Conservation (phyloP, 768 basidiomycete genomes). For the Suillus cothurnatus region DNA sequence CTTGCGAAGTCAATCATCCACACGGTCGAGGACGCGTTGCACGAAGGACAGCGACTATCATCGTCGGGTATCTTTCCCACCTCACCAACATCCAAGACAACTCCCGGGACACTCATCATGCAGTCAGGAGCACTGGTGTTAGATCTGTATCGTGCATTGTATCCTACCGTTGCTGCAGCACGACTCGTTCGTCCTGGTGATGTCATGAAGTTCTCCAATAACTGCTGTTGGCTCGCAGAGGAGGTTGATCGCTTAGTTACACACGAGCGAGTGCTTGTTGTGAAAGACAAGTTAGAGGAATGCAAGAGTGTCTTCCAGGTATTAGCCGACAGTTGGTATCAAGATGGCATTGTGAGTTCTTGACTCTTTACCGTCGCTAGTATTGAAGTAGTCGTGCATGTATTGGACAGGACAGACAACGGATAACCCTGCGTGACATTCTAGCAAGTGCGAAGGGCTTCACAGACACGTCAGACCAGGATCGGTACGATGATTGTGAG, state of each 20-base stretch:
- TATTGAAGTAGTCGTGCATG: background rate
- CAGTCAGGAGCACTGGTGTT: slow-evolving; percentile 66
- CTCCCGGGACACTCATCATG: slow-evolving; percentile 57
- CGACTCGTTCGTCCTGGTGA: slow-evolving; percentile 52
- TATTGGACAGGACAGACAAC: slow-evolving; percentile 26
- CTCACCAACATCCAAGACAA: slow-evolving; percentile 28
- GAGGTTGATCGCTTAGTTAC: slow-evolving; percentile 40
- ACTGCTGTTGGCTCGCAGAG: slow-evolving; percentile 66
- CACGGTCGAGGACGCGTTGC: slow-evolving; percentile 61
- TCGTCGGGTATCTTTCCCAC: slow-evolving; percentile 54
- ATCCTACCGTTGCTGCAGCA: slow-evolving; percentile 61
- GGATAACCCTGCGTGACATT: slow-evolving; percentile 38
- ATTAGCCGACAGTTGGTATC: slow-evolving; percentile 69
- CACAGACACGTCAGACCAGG: slow-evolving; percentile 66
- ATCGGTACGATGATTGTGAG: slow-evolving; percentile 78
- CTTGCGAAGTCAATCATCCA: slow-evolving; percentile 55
- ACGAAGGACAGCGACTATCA: slow-evolving; percentile 67
- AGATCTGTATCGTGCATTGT: slow-evolving; percentile 79
- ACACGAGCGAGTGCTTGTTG: slow-evolving; percentile 30
- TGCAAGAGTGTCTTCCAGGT: slow-evolving; percentile 51
- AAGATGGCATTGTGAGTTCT: slow-evolving; percentile 64
- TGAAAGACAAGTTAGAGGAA: slow-evolving; percentile 54
- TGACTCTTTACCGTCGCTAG: background rate
- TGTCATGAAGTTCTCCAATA: slow-evolving; percentile 80
- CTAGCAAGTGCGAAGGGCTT: slow-evolving; percentile 65